These are phyloP conservation scores for Neurospora sp. DNA, from an alignment of 495 filamentous ascomycete species.

Conservation along the genomic window DNA sequence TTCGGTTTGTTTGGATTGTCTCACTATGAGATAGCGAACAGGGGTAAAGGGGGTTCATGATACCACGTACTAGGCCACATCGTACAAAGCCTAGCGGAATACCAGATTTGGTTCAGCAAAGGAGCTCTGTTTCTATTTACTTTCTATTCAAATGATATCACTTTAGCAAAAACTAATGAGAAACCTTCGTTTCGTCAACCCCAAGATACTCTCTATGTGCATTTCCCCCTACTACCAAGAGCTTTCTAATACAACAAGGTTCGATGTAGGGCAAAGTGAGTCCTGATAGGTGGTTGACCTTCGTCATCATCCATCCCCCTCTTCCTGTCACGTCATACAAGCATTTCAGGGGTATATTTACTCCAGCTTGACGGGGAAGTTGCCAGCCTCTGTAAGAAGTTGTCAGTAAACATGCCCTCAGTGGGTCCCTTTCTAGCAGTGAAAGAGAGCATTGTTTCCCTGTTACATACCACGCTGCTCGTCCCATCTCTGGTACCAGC, in stretches of 20 bases:
- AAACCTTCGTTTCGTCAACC: neutral
- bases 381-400: conserved; percentile 62
- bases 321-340: neutral
- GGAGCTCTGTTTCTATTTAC: neutral
- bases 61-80: neutral
- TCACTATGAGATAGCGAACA: neutral
- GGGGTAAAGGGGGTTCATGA: neutral
- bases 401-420: conserved; percentile 9
- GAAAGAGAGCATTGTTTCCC: neutral
- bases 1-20: neutral
- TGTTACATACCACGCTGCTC: conserved; percentile 76
- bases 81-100: neutral
- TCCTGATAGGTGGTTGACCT: neutral
- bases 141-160: neutral
- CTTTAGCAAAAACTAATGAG: neutral
- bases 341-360: conserved; percentile 4
- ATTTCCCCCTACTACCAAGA: conserved; percentile 11
- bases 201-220: conserved; percentile 19
- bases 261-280: neutral
- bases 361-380: conserved; percentile 71
- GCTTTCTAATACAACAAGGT: conserved; percentile 16
- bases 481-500: conserved; percentile 94
- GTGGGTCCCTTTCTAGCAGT: neutral
- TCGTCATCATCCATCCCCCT: conserved; percentile 1
- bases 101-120: neutral